These are phyloP conservation scores for Chloromonas sp. DNA, from an alignment of 163 green algal genomes.

Conservation along the genomic window DNA sequence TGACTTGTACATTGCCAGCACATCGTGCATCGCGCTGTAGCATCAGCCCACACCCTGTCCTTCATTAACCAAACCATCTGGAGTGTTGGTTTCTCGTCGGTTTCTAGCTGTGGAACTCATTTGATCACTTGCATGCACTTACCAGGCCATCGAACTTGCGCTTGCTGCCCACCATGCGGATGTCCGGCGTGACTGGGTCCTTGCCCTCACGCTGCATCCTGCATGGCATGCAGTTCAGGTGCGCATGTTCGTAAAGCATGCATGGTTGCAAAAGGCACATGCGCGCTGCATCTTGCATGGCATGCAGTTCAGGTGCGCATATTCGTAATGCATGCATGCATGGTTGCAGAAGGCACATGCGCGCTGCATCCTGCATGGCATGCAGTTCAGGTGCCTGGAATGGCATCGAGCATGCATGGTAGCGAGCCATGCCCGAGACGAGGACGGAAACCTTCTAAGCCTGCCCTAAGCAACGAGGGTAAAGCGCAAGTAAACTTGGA, in stretches of 20 bases:
- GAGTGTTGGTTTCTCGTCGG: no score
- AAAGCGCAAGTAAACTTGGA: no score
- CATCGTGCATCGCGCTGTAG: no score
- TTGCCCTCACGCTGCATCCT: constrained; percentile 43
- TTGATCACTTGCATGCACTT: background rate
- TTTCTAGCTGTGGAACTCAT: no score
- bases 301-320: background rate
- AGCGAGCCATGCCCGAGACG: no score
- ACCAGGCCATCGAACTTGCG: constrained; percentile 75
- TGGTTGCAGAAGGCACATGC: background rate
- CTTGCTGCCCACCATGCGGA: constrained; percentile 71
- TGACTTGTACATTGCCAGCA: no score
- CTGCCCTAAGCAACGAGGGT: no score
- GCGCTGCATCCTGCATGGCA: constrained; percentile 41
- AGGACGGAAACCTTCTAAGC: no score
- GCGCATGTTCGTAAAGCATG: background rate
- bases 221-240: constrained; percentile 1
- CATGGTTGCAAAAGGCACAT: background rate
- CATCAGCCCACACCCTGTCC: no score
- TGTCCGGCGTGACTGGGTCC: constrained; percentile 76
- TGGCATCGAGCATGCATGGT: background rate
- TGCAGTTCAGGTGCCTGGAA: background rate
- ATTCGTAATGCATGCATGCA: background rate
- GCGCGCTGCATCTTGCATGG: constrained; percentile 43
- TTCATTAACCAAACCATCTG: no score